These are phyloP conservation scores for Elongisporangium prolatum DNA, from an alignment of 352 stramenopile species.

Conservation along the genomic window DNA sequence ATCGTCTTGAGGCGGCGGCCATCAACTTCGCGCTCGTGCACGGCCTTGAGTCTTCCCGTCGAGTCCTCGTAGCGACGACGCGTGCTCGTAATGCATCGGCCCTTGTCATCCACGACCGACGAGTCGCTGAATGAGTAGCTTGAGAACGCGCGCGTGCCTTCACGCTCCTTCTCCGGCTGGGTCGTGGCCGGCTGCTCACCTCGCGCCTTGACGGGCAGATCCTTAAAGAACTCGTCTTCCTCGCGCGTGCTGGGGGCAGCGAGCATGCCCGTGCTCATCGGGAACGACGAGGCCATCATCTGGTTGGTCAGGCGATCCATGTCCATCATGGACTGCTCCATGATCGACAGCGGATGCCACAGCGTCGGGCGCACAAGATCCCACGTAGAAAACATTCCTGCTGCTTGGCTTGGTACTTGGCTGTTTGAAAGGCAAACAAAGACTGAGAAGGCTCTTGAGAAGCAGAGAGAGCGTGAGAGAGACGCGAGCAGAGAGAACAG, in stretches of 20 bases:
- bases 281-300: slow-evolving; percentile 25
- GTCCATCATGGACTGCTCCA: slow-evolving; percentile 85
- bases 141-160: slow-evolving; percentile 42
- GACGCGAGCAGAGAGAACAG: neutral
- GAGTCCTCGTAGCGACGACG: slow-evolving; percentile 84
- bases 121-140: slow-evolving; percentile 79
- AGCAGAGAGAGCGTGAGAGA: neutral
- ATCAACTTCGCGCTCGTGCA: slow-evolving; percentile 72
- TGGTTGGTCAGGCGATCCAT: slow-evolving; percentile 37
- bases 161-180: slow-evolving; percentile 23
- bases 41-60: slow-evolving; percentile 68
- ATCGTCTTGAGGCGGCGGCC: slow-evolving; percentile 61
- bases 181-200: slow-evolving; percentile 16
- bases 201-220: slow-evolving; percentile 42
- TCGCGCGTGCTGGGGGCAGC: slow-evolving; percentile 24
- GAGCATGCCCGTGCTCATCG: slow-evolving; percentile 25
- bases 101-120: slow-evolving; percentile 64
- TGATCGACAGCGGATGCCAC: slow-evolving; percentile 77
- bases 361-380: slow-evolving; percentile 68
- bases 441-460: neutral
- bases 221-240: slow-evolving; percentile 81
- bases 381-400: slow-evolving; percentile 61
- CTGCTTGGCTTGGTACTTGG: slow-evolving; percentile 3
- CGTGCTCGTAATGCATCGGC: slow-evolving; percentile 53
- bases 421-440: slow-evolving; percentile 2